Base-by-base conservation (phyloP, 306 rosid genomes). In the Trifolium fragiferum region DNA sequence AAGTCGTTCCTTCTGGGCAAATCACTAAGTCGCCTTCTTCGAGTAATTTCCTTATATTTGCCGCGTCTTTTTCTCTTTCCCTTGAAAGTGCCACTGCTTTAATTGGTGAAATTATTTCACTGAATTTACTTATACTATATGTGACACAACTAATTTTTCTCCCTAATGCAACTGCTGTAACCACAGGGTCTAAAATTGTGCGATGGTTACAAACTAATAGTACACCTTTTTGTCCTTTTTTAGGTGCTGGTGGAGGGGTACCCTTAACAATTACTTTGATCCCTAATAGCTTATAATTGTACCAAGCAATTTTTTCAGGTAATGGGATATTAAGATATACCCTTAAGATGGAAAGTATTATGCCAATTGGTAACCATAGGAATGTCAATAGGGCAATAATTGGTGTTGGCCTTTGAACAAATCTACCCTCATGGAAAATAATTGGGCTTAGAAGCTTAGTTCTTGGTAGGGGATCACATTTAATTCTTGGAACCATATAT, bases 101-200 rank as follows among this genome's bases (percentile, higher is more conserved):
- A 12, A 94, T 92, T 4, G 99, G 99, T 8, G 99, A 94, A 11
- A 94, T 85, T 2, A 94, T 54, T 60, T 94, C 97, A 0, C 89
- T 83, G 66, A 94, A 94, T 64, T 90, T 94, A 79, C 99, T 94
- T 1, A 94, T 88, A 70, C 97, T 92, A 23, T 94, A 94, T 0
- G 99, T 92, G 51, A 94, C 99, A 49, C 99, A 94, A 43, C 97
- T 94, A 25, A 94, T 81, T 82, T 94, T 94, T 63, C 99, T 85
- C 33, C 89, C 87, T 1, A 94, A 74, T 6, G 90, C 96, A 35
- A 94, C 95, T 3, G 97, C 89, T 1, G 84, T 74, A 25, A 90
- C 84, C 20, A 94, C 93, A 0, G 99, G 99, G 71, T 94, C 99
- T 10, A 90, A 43, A 61, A 94, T 92, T 4, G 99, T 87, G 10